phyloP scores from a whole-genome alignment of 1,284 basidiomycete genomes.

The Irpex rosettiformis region DNA sequence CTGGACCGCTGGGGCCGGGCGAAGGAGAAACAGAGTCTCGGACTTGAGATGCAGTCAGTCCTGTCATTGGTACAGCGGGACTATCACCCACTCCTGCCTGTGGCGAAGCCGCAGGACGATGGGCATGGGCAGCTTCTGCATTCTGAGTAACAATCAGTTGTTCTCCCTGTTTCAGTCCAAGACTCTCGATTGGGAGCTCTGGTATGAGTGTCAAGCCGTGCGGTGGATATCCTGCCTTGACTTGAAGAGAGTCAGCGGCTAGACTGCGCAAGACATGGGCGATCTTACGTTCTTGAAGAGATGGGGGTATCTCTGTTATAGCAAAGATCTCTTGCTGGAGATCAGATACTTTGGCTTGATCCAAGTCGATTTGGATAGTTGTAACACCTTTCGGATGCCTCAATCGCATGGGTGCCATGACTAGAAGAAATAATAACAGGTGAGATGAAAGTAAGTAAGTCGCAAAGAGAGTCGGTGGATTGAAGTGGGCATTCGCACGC shows the following conservation, averaged over 20 bases:
- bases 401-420: slow-evolving; percentile 68
- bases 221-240: slow-evolving; percentile 86
- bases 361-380: slow-evolving; percentile 69
- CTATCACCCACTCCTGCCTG: slow-evolving; percentile 5
- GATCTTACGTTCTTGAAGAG: slow-evolving; percentile 71
- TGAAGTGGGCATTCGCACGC: too few relatives aligned
- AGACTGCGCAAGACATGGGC: neutral
- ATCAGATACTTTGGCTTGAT: slow-evolving; percentile 62
- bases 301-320: slow-evolving; percentile 67
- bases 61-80: slow-evolving; percentile 22
- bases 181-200: slow-evolving; percentile 66
- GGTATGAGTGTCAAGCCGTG: slow-evolving; percentile 66
- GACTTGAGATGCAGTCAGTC: slow-evolving; percentile 24
- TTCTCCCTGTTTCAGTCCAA: slow-evolving; percentile 76
- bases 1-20: slow-evolving; percentile 39
- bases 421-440: neutral
- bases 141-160: slow-evolving; percentile 76
- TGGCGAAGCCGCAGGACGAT: slow-evolving; percentile 15
- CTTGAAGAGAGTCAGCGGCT: slow-evolving; percentile 35
- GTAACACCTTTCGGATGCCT: slow-evolving; percentile 80
- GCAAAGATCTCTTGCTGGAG: slow-evolving; percentile 70
- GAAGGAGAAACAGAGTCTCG: slow-evolving; percentile 16
- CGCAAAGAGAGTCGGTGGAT: neutral
- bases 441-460: neutral
- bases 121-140: slow-evolving; percentile 21